Evolutionary conservation across 495 filamentous ascomycete species (phyloP).

Genomic region (Achaetomiella virescens): DNA sequence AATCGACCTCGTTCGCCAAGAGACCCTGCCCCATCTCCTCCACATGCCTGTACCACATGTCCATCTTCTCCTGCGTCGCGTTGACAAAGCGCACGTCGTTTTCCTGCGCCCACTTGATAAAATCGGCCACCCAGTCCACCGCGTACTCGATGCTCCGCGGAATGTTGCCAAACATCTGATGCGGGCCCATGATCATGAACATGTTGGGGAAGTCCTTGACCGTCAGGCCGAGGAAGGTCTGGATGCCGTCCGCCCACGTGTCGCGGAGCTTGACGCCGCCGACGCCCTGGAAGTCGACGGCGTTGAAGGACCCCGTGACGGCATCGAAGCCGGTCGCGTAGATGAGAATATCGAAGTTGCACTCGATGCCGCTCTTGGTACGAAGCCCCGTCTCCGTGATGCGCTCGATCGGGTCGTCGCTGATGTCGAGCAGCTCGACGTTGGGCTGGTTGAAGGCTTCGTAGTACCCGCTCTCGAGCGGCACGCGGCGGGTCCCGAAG

Average conservation of each 20-base stretch:
- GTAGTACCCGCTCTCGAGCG: slow-evolving; percentile 48
- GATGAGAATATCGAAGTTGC: slow-evolving; percentile 48
- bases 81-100: slow-evolving; percentile 39
- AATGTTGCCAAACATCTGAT: slow-evolving; percentile 44
- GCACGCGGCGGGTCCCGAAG: slow-evolving; percentile 46
- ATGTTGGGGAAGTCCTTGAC: slow-evolving; percentile 50
- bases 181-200: slow-evolving; percentile 45
- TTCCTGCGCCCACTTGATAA: slow-evolving; percentile 36
- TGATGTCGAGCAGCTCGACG: slow-evolving; percentile 45
- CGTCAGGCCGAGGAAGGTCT: slow-evolving; percentile 45
- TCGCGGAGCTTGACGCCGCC: slow-evolving; percentile 38
- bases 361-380: slow-evolving; percentile 33
- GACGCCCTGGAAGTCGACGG: slow-evolving; percentile 43
- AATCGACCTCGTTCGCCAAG: slow-evolving; percentile 34
- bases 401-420: slow-evolving; percentile 37
- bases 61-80: slow-evolving; percentile 39
- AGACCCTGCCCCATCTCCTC: slow-evolving; percentile 23
- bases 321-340: slow-evolving; percentile 54
- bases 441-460: slow-evolving; percentile 45
- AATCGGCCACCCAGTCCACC: slow-evolving; percentile 47
- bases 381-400: slow-evolving; percentile 40
- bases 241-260: slow-evolving; percentile 42
- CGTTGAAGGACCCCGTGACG: slow-evolving; percentile 45
- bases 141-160: slow-evolving; percentile 44
- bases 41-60: slow-evolving; percentile 42